A percentile compares a stretch with the other conserved stretches of the same genome.
phyloP scores from a whole-genome alignment of 805 yeast species.

The Helenozyma baotianmanensis region DNA sequence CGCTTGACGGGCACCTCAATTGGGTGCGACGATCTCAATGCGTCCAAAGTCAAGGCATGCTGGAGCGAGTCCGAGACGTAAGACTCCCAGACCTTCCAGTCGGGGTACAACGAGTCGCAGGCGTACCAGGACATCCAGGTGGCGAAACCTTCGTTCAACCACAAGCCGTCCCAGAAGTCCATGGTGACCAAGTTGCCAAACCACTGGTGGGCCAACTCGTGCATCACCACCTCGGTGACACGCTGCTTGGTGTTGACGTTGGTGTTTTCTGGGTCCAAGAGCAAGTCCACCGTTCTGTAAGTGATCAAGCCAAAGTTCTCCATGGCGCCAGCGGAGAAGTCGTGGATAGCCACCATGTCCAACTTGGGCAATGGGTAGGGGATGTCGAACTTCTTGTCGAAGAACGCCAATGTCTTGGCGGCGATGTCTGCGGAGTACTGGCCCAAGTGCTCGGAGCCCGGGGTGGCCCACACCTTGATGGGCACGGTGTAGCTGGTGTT shows the following conservation, averaged over 20 bases:
- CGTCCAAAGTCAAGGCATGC: conserved; percentile 69
- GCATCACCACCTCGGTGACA: conserved; percentile 83
- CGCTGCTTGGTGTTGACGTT: conserved; percentile 61
- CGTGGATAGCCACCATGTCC: conserved; percentile 80
- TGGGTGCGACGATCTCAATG: conserved; percentile 80
- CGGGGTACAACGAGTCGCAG: conserved; percentile 70
- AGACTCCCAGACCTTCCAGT: conserved; percentile 84
- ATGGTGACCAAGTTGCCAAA: conserved; percentile 85
- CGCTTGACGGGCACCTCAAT: conserved; percentile 76
- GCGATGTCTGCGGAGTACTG: conserved; percentile 70
- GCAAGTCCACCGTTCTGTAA: conserved; percentile 70
- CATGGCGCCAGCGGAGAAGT: conserved; percentile 86
- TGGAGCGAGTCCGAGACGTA: conserved; percentile 76
- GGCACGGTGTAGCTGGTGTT: conserved; percentile 64
- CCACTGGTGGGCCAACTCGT: conserved; percentile 91
- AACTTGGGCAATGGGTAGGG: conserved; percentile 76
- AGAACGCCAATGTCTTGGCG: conserved; percentile 68
- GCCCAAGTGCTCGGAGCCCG: conserved; percentile 70
- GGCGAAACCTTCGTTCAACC: conserved; percentile 88
- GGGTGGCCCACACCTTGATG: conserved; percentile 75
- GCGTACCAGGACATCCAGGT: conserved; percentile 91
- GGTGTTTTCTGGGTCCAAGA: conserved; percentile 68
- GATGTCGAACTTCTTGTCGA: conserved; percentile 66
- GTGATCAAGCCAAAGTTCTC: conserved; percentile 82
- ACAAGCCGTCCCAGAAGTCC: conserved; percentile 91